Base-by-base conservation (phyloP, 768 basidiomycete species). In the Podaxis sp. region DNA sequence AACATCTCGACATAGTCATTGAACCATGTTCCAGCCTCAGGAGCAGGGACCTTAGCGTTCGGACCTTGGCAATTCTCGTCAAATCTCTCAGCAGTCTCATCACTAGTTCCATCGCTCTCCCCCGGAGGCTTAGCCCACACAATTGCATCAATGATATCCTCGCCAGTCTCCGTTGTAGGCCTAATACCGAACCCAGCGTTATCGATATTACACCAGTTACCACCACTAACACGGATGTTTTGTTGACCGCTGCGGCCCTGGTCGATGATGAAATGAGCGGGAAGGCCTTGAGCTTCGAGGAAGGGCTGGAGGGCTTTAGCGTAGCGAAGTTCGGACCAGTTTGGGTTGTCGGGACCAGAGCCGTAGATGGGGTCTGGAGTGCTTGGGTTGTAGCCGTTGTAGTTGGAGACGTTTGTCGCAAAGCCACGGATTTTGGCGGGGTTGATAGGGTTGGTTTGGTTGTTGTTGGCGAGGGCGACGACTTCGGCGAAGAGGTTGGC, bases 71-170 rank as follows among this genome's bases (percentile, higher is more conserved):
- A 75, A 24, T 65, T 66, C 17, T 58, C 65, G 60, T 78, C 76
- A 58, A 73, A 77, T 20, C 76, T 67, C 1, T 64, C 66, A 2
- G 77, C 69, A 22, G 69, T 70, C 13, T 70, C 55, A 58, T 79
- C 72, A 37, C 72, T 73, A 6, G 78, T 78, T 24, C 77, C 78
- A 49, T 78, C 77, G 6, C 69, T 74, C 66, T 78, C 76, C 49
- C 78, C 77, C 64, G 76, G 77, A 28, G 78, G 78, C 72, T 78
- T 78, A 15, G 74, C 76, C 77, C 78, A 78, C 28, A 77, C 77
- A 57, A 78, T 72, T 30, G 76, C 72, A 66, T 80, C 78, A 46
- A 77, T 71, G 59, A 67, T 66, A 6, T 70, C 66, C 37, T 74
- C 74, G 2, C 56, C 59, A 37, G 67, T 65, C 54, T 66, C 63